Percentiles rank a stretch among this genome's conserved stretches.
Conservation (phyloP, 2,329 filamentous ascomycete species). For the Epichloe hybrida region DNA sequence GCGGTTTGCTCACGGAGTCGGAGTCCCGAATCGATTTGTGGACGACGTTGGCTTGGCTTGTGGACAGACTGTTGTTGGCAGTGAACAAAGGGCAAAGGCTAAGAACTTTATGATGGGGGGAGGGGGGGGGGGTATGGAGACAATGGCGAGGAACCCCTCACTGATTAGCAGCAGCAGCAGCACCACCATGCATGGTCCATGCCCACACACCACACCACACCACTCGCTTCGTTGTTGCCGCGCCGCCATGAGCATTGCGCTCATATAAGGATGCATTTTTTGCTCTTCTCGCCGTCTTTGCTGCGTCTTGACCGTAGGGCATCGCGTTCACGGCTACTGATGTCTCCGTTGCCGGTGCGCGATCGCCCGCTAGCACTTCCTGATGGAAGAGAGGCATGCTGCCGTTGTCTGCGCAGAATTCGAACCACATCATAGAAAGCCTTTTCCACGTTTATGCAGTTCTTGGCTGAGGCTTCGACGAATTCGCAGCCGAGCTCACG, state of each 20-base stretch:
- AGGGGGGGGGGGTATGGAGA: background rate
- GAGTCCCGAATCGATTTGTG: background rate
- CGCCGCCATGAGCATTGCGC: slow-evolving; percentile 1
- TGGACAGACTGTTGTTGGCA: too few relatives aligned
- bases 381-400: slow-evolving; percentile 33
- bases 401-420: slow-evolving; percentile 72
- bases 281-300: slow-evolving; percentile 23
- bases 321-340: slow-evolving; percentile 19
- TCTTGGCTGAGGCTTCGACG: slow-evolving; percentile 92
- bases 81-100: background rate
- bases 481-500: slow-evolving; percentile 92
- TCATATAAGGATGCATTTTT: slow-evolving; percentile 29
- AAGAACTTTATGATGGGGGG: background rate
- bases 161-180: background rate
- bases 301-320: slow-evolving; percentile 18
- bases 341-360: slow-evolving; percentile 23
- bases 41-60: too few relatives aligned
- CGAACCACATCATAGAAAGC: slow-evolving; percentile 96
- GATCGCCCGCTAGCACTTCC: slow-evolving; percentile 24
- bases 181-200: too few relatives aligned
- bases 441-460: slow-evolving; percentile 97
- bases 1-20: background rate
- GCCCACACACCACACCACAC: background rate
- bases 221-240: background rate
- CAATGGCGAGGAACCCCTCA: background rate